Percentiles rank a stretch among this genome's conserved stretches.
These are phyloP conservation scores for Isoetes taiwanensis DNA, from an alignment of 75 land plant genomes.

Conservation along the genomic window DNA sequence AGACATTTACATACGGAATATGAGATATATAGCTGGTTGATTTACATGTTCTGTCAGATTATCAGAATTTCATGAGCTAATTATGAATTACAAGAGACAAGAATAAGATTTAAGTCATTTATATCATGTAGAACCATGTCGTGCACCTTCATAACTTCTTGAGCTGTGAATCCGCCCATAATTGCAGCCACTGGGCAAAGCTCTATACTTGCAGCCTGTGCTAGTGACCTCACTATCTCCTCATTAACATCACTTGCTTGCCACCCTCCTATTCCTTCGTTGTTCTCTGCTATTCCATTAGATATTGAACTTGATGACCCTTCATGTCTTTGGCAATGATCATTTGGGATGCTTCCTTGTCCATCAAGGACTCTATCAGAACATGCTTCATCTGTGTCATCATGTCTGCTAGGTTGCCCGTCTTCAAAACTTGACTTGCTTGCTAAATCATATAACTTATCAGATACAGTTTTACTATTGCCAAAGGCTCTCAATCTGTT, in stretches of 20 bases:
- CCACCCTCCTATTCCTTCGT: not conserved
- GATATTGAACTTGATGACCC: not conserved
- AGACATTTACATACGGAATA: no score
- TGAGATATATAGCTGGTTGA: no score
- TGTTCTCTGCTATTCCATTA: no score
- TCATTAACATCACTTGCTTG: constrained; percentile 16
- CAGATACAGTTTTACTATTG: constrained; percentile 7
- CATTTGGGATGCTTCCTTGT: not conserved
- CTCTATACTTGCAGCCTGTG: constrained; percentile 28
- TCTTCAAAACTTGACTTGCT: not conserved
- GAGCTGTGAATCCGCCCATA: constrained; percentile 40
- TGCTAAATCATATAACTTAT: not conserved
- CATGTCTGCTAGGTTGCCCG: not conserved
- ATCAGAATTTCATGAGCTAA: no score
- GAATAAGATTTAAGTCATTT: no score
- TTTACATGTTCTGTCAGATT: no score
- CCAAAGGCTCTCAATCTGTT: constrained; percentile 5
- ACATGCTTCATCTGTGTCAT: not conserved
- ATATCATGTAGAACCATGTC: not conserved
- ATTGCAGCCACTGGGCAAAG: constrained; percentile 31
- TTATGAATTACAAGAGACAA: no score
- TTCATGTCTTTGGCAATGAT: not conserved
- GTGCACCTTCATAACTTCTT: constrained; percentile 40
- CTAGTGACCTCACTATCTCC: constrained; percentile 16
- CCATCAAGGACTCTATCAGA: not conserved